Base-by-base conservation (phyloP, 192 early-diverging fungal species). In the Geranomyces variabilis region DNA sequence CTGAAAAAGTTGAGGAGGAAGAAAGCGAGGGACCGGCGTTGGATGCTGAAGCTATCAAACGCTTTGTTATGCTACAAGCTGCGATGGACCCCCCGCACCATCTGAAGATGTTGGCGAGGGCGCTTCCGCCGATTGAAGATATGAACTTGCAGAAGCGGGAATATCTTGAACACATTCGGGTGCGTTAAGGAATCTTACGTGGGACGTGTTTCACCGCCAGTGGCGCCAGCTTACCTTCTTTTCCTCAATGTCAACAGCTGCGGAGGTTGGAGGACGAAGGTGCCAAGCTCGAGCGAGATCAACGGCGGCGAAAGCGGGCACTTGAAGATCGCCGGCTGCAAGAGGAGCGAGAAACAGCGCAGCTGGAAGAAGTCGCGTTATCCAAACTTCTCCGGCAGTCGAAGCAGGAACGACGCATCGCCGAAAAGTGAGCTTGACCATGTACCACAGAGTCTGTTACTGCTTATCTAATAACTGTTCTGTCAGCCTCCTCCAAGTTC, bases 401-500 rank as follows among this genome's bases (percentile, higher is more conserved):
- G 10, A 88, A 87, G 74, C 87, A 88, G 66, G 87, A 88, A 63
- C 63, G 85, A 8, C 51, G 87, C 6, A 88, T 88, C n/a, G 86
- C 83, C 2, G 83, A 87, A 63, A 84, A 88, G 81, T 84, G 56
- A 48, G 51, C 15, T 4, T 7, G 15, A 53, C 19, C n/a, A 53
- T 24, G n/a, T n/a, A n/a, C n/a, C n/a, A n/a, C n/a, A n/a, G n/a
- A n/a, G n/a, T n/a, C n/a, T n/a, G n/a, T 41, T 41, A 3, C 51
- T 66, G 34, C 47, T 44, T 19, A 26, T 53, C 36, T n/a, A n/a
- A n/a, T n/a, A n/a, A n/a, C n/a, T n/a, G n/a, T n/a, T n/a, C n/a
- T n/a, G n/a, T 26, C 61, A 83, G 80, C 22, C 78, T 88, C 0
- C 70, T 84, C 67, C 78, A 84, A 33, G 73, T 86, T 21, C 75